phyloP scores from a whole-genome alignment of 306 rosid genomes.

The Cucurbita argyrosperma region DNA sequence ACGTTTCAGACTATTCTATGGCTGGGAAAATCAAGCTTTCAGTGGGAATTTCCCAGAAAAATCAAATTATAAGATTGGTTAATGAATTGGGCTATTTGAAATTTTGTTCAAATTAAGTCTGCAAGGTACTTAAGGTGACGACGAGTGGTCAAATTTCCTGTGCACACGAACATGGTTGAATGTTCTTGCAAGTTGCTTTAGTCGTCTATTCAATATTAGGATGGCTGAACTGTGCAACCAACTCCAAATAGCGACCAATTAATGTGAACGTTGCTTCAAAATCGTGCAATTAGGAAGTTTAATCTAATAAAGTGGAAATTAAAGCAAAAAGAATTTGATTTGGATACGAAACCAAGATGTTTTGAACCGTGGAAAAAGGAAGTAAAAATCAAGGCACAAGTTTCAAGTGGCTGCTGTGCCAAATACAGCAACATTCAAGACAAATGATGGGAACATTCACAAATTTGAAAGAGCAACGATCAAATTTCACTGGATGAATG shows the following conservation, averaged over 20 bases:
- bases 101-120: neutral
- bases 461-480: neutral
- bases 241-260: neutral
- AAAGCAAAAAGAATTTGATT: neutral
- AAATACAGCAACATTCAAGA: neutral
- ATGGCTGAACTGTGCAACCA: neutral
- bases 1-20: neutral
- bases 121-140: neutral
- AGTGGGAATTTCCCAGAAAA: neutral
- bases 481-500: neutral
- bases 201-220: neutral
- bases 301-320: neutral
- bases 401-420: neutral
- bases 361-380: neutral
- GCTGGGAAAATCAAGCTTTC: neutral
- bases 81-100: neutral
- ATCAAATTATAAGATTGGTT: neutral
- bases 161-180: too few species aligned
- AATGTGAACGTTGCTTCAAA: neutral
- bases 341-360: neutral
- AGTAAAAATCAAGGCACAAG: neutral
- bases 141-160: too few species aligned
- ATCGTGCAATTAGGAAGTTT: neutral
- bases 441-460: neutral
- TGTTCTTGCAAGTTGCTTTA: too few species aligned